These are phyloP conservation scores for Phytophthora syringae DNA, from an alignment of 352 stramenopile species.

Conservation along the genomic window DNA sequence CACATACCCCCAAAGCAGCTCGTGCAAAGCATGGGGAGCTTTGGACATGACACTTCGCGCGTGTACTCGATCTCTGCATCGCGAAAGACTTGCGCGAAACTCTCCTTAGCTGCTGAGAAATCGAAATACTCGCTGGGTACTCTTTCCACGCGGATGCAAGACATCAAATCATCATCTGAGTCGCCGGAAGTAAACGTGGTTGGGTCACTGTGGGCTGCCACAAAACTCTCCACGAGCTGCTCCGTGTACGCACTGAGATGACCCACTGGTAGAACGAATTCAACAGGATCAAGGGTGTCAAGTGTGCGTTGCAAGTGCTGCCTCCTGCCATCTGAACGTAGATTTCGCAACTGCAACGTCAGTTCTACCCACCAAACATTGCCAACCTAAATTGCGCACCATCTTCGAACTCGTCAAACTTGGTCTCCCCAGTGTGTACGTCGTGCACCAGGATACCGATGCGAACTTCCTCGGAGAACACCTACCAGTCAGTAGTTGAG, in stretches of 20 bases:
- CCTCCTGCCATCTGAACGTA: conserved; percentile 35
- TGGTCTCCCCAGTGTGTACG: conserved; percentile 47
- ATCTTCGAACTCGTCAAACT: conserved; percentile 58
- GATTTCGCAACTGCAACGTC: not conserved
- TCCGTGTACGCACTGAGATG: conserved; percentile 48
- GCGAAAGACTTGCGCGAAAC: conserved; percentile 16
- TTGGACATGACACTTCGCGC: not conserved
- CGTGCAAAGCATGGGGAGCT: conserved; percentile 31
- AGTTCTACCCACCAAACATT: not conserved
- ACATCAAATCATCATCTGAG: conserved; percentile 3
- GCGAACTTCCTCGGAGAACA: conserved; percentile 30
- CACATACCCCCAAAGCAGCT: conserved; percentile 43
- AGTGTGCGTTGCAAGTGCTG: conserved; percentile 32
- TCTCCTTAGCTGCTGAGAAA: conserved; percentile 16
- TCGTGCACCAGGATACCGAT: conserved; percentile 50
- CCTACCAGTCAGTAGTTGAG: too few relatives aligned
- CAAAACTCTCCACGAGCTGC: conserved; percentile 44
- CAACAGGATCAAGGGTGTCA: conserved; percentile 42
- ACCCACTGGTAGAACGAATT: conserved; percentile 49
- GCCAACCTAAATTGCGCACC: too few relatives aligned
- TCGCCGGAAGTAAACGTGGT: too few relatives aligned
- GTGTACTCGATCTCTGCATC: conserved; percentile 14
- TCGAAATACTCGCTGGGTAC: conserved; percentile 35
- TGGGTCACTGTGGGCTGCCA: not conserved
- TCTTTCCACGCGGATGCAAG: conserved; percentile 36